Base-by-base conservation (phyloP, 495 filamentous ascomycete genomes). In the Penicilliopsis zonata region DNA sequence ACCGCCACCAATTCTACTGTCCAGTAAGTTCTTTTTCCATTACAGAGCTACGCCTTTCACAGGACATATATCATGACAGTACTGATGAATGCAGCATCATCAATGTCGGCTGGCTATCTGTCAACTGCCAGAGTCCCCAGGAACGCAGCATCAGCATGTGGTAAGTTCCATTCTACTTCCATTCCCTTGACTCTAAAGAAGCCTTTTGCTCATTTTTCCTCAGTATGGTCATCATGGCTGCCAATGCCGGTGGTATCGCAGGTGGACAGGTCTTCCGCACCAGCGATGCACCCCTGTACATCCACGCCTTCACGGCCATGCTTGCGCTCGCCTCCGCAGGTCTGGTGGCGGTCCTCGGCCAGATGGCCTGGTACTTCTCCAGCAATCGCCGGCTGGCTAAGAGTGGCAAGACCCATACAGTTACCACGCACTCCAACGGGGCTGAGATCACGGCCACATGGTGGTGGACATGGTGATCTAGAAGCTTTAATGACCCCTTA, bases 251-350 rank as follows among this genome's bases (percentile, higher is more conserved):
- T 3, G 68, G 67, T 2, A 72, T 69, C 16, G 59, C 66, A 6
- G 67, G 70, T 3, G 57, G 59, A 5, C 69, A 74, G 42, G 53
- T 74, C 24, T 74, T 73, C 49, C 63, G 65, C 15, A 58, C 61
- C 0, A 39, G 57, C 12, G 69, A 74, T 20, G 58, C 56, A 9
- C 70, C 63, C 15, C 55, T 65, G 5, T 74, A 76, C 30, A 36
- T 47, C 2, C 53, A 59, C 16, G 68, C 63, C 5, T 28, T 61
- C 9, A 61, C 57, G 1, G 55, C 57, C 2, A 49, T 57, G 7
- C 45, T 39, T 33, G 46, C 42, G 0, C 26, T 61, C 18, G 57
- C 57, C 9, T 54, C 37, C 5, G 55, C 40, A n/a, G n/a, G n/a
- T n/a, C n/a, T n/a, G n/a, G n/a, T n/a, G n/a, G n/a, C n/a, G n/a